Evolutionary conservation across 768 basidiomycete species (phyloP).

Genomic region (Boletus rex-veris): DNA sequence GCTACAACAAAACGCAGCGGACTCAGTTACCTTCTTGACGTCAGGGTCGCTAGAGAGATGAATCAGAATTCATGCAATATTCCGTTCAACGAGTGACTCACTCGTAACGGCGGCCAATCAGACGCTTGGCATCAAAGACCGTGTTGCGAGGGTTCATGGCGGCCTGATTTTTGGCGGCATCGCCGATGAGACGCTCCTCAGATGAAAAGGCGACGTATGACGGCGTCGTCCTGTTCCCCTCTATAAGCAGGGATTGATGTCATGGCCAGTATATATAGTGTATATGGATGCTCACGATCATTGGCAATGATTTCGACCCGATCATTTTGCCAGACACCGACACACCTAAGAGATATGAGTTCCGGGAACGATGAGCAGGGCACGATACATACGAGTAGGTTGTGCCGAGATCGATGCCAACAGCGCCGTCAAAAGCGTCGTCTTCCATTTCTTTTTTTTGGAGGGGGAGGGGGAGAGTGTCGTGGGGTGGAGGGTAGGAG

Average conservation of each 20-base stretch:
- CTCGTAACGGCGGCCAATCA: slow-evolving; percentile 98
- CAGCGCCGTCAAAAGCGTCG: slow-evolving; percentile 84
- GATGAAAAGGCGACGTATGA: slow-evolving; percentile 98
- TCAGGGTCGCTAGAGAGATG: slow-evolving; percentile 70
- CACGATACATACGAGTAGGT: slow-evolving; percentile 79
- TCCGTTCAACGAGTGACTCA: slow-evolving; percentile 35
- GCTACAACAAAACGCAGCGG: neutral
- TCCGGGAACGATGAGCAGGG: slow-evolving; percentile 16
- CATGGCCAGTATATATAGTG: neutral
- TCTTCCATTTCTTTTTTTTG: slow-evolving; percentile 73
- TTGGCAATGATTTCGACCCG: slow-evolving; percentile 99
- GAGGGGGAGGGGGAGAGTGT: slow-evolving; percentile 21
- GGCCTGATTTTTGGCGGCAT: slow-evolving; percentile 98
- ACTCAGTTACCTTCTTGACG: slow-evolving; percentile 68
- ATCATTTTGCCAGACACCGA: slow-evolving; percentile 99
- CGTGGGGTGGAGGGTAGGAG: slow-evolving; percentile 31
- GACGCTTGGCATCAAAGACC: slow-evolving; percentile 98
- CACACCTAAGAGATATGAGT: slow-evolving; percentile 60
- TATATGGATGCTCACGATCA: slow-evolving; percentile 62
- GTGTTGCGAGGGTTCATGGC: slow-evolving; percentile 99
- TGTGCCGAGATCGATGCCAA: slow-evolving; percentile 96
- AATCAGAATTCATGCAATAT: neutral
- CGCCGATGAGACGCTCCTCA: slow-evolving; percentile 96
- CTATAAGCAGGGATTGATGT: slow-evolving; percentile 35
- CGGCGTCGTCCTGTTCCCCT: slow-evolving; percentile 98